Base-by-base conservation (phyloP, 192 early-diverging fungal species). In the Umbelopsis sp. region DNA sequence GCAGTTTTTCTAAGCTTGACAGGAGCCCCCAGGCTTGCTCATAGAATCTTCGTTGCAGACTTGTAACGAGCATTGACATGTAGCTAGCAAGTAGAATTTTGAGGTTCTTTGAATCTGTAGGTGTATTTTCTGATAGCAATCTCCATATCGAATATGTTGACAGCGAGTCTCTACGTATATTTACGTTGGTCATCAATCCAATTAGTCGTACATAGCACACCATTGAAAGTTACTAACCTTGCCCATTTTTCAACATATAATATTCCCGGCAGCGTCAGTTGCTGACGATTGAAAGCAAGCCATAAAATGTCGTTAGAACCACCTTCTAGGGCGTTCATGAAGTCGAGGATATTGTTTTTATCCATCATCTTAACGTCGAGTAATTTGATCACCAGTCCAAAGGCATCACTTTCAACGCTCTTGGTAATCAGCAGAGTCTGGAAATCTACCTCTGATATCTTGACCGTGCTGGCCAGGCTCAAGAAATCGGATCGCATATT, bases 381-480 rank as follows among this genome's bases (percentile, higher is more conserved):
- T 6, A 80, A 64, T 11, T 67, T 30, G 13, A 80, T 27, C n/a
- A 61, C 72, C 5, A 80, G 45, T 10, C 66, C 67, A 35, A 83
- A 83, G 0, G 68, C 67, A 48, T 78, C 73, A 2, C 61, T 68
- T 46, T 81, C 73, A 45, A 80, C 71, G 11, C 71, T 70, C 27
- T 84, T 84, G 80, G 73, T 72, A 27, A 85, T 69, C 21, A 87
- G 35, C 18, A 86, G 66, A 27, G 71, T 68, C 67, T 84, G 80
- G 67, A 91, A 83, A 18, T 89, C 74, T 16, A 64, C 52, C 11
- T 81, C 52, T 1, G 85, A 83, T 27, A 93, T 84, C 3, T 85
- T 78, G 5, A 85, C 82, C 11, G 70, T 61, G 18, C 84, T 75
- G 18, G 84, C 82, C 16, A 92, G 67, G 5, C 53, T 74, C n/a